Evolutionary conservation across 2,329 filamentous ascomycete genomes (phyloP).

Genomic region (Paecilomyces dactylethromorphus): DNA sequence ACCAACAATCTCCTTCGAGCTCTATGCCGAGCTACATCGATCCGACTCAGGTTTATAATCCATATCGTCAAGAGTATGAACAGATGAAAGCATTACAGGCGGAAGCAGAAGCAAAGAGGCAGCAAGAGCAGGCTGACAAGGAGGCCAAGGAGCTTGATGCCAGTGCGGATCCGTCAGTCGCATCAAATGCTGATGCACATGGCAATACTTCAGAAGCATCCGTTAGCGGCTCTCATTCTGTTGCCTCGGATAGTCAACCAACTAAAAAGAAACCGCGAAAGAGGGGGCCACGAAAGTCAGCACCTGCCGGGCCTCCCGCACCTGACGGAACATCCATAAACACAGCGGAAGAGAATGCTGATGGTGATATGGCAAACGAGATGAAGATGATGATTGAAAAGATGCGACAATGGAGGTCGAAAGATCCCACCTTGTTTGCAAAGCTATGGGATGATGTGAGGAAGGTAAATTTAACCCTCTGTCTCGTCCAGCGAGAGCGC

Average conservation of each 20-base stretch:
- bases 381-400: conserved; percentile 52
- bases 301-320: background rate
- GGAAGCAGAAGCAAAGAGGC: conserved; percentile 17
- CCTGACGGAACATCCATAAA: background rate
- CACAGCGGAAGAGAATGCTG: background rate
- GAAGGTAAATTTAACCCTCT: conserved; percentile 26
- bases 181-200: background rate
- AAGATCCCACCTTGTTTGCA: conserved; percentile 49
- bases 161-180: background rate
- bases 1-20: conserved; percentile 3
- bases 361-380: conserved; percentile 39
- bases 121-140: conserved; percentile 14
- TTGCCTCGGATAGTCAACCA: background rate
- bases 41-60: conserved; percentile 49
- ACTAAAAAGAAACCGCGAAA: conserved; percentile 6
- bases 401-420: conserved; percentile 51
- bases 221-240: background rate
- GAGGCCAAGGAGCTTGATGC: background rate
- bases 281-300: conserved; percentile 3
- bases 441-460: conserved; percentile 50
- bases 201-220: background rate
- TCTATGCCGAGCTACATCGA: conserved; percentile 42
- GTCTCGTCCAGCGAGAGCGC: background rate
- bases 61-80: conserved; percentile 44
- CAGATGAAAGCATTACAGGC: conserved; percentile 29